Evolutionary conservation across 2,329 filamentous ascomycete genomes (phyloP).

Genomic region (Chrysoporthe puriensis): DNA sequence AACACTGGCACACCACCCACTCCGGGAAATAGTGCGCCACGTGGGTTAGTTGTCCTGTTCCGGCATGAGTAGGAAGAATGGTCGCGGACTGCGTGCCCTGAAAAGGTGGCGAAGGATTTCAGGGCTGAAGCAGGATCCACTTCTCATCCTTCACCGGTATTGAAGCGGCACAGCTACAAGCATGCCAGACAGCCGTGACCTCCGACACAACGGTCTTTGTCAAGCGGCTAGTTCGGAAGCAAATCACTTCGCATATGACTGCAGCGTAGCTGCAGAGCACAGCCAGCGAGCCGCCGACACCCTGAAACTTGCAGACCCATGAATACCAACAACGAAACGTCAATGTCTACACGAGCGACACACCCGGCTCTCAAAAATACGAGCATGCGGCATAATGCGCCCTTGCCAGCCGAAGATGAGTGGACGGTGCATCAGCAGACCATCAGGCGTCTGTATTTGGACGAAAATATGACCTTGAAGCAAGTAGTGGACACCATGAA

Average conservation of each 20-base stretch:
- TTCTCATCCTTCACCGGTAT: not conserved
- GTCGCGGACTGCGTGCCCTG: not conserved
- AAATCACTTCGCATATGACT: not conserved
- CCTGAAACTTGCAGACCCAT: not conserved
- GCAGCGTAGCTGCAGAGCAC: not conserved
- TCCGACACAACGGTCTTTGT: not conserved
- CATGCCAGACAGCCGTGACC: not conserved
- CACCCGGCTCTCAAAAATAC: not conserved
- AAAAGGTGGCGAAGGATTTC: conserved; percentile 1
- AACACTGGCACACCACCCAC: not conserved
- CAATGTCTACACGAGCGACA: not conserved
- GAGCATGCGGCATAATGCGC: not conserved
- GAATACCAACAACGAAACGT: not conserved
- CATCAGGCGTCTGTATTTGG: conserved; percentile 8
- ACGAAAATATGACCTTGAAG: conserved; percentile 12
- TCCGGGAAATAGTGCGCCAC: not conserved
- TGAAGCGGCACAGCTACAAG: conserved; percentile 4
- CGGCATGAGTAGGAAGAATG: not conserved
- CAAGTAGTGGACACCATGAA: conserved; percentile 2
- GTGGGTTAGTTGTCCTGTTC: not conserved
- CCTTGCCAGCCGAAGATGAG: not conserved
- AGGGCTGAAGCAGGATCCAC: conserved; percentile 6
- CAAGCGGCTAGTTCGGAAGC: not conserved
- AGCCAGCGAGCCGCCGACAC: not conserved
- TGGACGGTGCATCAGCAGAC: conserved; percentile 1